Base-by-base conservation (phyloP, 371 early-diverging fungal species). In the Umbelopsis sp. region DNA sequence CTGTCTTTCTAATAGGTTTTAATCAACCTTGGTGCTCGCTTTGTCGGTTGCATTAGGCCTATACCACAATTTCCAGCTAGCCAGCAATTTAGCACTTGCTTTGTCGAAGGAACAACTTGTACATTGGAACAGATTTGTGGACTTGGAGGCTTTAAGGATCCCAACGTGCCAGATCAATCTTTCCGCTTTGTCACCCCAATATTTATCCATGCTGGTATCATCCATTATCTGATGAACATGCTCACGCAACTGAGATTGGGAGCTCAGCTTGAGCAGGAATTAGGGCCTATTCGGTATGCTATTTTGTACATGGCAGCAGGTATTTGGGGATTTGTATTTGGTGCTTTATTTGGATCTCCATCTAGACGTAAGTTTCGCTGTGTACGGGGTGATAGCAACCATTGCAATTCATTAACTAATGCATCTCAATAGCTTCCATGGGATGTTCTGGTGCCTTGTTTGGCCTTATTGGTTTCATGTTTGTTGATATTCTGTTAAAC, bases 361-460 rank as follows among this genome's bases (percentile, higher is more conserved):
- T 71, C 80, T n/a, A 78, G 84, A 63, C 80, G 87, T 86, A 79
- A 80, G 82, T 72, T 20, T 1, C 29, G 4, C n/a, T 35, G 29
- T 29, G 18, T 29, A 25, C 29, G 29, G 18, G 32, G 0, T 35
- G 4, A 29, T 4, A 18, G 16, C 22, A 63, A 29, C 38, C n/a
- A 63, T 63, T 32, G 50, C 22, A 25, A 29, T 44, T 11, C 14
- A 44, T 3, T 66, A 8, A 66, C 48, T 48, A 48, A n/a, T n/a
- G 48, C 7, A 3, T 48, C 16, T 48, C 48, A 16, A 48, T n/a
- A 79, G 87, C 89, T 5, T 89, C 91, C 0, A 90, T 94, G 70
- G 97, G 97, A 0, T 89, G 90, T 46, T 93, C 94, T 6, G 96
- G 97, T 22, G 86, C 94, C 1, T 74, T 95, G 20, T 95, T 93